Conservation (phyloP, 257 asterid species). For the Solanum tarapatanum region DNA sequence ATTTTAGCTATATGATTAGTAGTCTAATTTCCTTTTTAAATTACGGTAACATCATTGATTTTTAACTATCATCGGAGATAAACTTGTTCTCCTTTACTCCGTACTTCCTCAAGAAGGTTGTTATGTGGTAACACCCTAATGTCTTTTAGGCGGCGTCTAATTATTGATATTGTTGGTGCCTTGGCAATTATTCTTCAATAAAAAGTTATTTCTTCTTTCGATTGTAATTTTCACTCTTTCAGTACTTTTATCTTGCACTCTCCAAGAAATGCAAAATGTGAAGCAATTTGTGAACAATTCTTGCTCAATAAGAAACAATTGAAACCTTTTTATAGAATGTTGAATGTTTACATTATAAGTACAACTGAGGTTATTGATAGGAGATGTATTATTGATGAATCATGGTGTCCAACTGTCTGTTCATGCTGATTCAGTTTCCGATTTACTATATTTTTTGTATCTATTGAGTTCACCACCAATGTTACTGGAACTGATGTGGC, state of each 20-base stretch:
- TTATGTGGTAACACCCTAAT: not conserved
- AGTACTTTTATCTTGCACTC: not conserved
- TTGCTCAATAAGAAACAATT: not conserved
- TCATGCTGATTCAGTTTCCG: no score
- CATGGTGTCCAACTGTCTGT: not conserved
- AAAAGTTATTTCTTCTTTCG: not conserved
- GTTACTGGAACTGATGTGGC: not conserved
- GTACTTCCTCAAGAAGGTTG: not conserved
- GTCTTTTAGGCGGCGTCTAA: not conserved
- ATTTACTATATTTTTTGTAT: not conserved
- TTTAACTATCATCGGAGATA: constrained; percentile 40
- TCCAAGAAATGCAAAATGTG: not conserved
- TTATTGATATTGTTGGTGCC: not conserved
- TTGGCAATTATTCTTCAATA: not conserved
- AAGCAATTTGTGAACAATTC: not conserved
- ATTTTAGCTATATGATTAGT: not conserved
- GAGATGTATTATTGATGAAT: not conserved
- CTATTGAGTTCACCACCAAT: not conserved
- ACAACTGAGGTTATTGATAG: not conserved
- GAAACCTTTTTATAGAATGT: not conserved
- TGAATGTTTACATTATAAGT: not conserved
- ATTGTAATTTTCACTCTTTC: not conserved
- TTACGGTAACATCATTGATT: not conserved
- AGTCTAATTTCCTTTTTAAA: not conserved
- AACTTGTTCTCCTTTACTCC: constrained; percentile 61